Conservation (phyloP, 2,329 filamentous ascomycete species). For the Aureobasidium sp. region DNA sequence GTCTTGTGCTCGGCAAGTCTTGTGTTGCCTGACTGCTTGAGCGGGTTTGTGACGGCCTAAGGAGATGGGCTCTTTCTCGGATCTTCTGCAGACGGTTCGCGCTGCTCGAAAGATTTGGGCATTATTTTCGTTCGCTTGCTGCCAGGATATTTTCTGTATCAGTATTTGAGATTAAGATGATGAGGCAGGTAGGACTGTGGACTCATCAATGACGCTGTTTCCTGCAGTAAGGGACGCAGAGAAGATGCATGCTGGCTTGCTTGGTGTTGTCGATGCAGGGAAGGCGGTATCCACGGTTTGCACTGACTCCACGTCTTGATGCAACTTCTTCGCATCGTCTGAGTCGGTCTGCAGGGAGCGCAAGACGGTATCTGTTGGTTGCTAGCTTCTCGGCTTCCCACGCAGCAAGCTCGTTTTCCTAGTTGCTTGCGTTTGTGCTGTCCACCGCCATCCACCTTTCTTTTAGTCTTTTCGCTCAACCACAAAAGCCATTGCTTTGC, state of each 20-base stretch:
- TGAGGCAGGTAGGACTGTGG: not conserved
- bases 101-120: not conserved
- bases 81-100: not conserved
- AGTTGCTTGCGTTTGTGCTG: not conserved
- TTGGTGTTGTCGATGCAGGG: not conserved
- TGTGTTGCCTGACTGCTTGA: not conserved
- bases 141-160: not conserved
- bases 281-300: not conserved
- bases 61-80: not conserved
- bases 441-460: not conserved
- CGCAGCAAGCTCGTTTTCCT: not conserved
- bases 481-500: not conserved
- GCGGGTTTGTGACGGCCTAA: not conserved
- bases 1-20: not conserved
- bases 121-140: not conserved
- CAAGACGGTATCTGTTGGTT: not conserved
- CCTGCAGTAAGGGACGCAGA: not conserved
- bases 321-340: not conserved
- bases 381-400: not conserved
- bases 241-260: not conserved
- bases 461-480: not conserved
- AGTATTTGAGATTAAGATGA: not conserved
- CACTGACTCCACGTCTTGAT: not conserved
- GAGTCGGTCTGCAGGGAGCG: not conserved
- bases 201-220: not conserved